These are phyloP conservation scores for Trypanosoma rangeli DNA, from an alignment of 208 protist species.

Conservation along the genomic window DNA sequence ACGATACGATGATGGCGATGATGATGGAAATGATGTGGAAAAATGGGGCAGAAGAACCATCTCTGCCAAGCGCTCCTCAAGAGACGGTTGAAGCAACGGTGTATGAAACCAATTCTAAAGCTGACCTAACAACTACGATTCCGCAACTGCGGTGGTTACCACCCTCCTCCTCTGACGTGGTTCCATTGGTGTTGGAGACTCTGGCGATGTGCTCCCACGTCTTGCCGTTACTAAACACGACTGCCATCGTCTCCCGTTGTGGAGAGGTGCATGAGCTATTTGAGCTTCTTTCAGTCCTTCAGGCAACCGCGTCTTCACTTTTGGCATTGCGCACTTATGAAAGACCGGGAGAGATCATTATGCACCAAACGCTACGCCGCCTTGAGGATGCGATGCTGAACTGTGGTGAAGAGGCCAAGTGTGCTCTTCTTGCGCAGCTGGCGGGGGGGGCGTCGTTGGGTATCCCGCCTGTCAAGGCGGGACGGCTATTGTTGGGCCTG, in stretches of 20 bases:
- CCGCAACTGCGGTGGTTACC: conserved; percentile 64
- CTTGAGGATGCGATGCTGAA: conserved; percentile 42
- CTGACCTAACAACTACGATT: not conserved
- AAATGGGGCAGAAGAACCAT: not conserved
- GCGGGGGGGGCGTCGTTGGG: not conserved
- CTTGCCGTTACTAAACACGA: conserved; percentile 41
- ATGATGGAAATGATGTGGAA: conserved; percentile 24
- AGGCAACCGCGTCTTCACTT: conserved; percentile 47
- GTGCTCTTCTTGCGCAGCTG: conserved; percentile 25
- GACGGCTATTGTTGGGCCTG: conserved; percentile 44
- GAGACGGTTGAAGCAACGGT: not conserved
- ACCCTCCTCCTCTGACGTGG: conserved; percentile 40
- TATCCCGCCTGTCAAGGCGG: conserved; percentile 26
- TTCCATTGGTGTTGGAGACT: conserved; percentile 56
- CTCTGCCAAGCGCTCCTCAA: not conserved
- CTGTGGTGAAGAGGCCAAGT: conserved; percentile 29
- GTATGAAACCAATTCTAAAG: not conserved
- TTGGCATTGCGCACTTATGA: conserved; percentile 27
- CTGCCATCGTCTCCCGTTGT: conserved; percentile 23
- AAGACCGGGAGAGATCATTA: not conserved
- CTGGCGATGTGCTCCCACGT: conserved; percentile 55
- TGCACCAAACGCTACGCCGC: conserved; percentile 34
- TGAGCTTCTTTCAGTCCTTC: conserved; percentile 52
- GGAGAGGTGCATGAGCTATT: conserved; percentile 41
- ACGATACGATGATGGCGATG: conserved; percentile 12